Conservation (phyloP, 352 stramenopile genomes). For the Phytophthora palmivora region DNA sequence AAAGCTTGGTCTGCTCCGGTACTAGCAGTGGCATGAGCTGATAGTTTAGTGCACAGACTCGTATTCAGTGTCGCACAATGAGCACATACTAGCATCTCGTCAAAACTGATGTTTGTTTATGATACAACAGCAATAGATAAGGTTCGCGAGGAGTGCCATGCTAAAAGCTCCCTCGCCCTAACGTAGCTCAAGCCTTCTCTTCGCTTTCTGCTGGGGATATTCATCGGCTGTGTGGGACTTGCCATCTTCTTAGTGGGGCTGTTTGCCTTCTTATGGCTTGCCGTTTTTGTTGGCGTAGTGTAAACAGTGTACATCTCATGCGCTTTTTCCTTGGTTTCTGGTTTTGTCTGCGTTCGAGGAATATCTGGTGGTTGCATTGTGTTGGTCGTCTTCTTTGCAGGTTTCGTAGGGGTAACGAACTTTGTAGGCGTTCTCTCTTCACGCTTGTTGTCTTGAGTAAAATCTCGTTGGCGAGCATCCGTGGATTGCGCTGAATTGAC, state of each 20-base stretch:
- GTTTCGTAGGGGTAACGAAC: conserved; percentile 28
- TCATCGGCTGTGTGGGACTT: conserved; percentile 13
- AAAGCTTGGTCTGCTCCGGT: conserved; percentile 47
- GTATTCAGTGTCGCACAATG: not conserved
- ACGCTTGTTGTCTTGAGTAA: not conserved
- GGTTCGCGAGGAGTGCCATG: conserved; percentile 5
- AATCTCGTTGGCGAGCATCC: not conserved
- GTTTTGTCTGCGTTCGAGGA: conserved; percentile 2
- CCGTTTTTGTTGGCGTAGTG: conserved; percentile 8
- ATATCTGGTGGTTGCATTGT: conserved; percentile 4
- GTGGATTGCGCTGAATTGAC: not conserved
- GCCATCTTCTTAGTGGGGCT: conserved; percentile 1
- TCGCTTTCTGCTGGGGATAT: conserved; percentile 29
- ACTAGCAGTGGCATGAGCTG: conserved; percentile 3
- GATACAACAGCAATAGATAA: conserved; percentile 43
- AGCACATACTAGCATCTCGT: conserved; percentile 11
- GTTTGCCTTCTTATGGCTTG: conserved; percentile 11
- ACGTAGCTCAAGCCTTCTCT: conserved; percentile 28
- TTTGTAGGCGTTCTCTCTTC: conserved; percentile 1
- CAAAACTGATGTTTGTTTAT: conserved; percentile 37
- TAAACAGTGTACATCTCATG: conserved; percentile 8
- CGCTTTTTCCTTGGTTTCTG: not conserved
- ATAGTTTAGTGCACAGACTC: not conserved
- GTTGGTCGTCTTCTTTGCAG: conserved; percentile 1
- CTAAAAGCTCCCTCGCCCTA: conserved; percentile 21